Base-by-base conservation (phyloP, 768 basidiomycete genomes). In the Tulasnella sp. region DNA sequence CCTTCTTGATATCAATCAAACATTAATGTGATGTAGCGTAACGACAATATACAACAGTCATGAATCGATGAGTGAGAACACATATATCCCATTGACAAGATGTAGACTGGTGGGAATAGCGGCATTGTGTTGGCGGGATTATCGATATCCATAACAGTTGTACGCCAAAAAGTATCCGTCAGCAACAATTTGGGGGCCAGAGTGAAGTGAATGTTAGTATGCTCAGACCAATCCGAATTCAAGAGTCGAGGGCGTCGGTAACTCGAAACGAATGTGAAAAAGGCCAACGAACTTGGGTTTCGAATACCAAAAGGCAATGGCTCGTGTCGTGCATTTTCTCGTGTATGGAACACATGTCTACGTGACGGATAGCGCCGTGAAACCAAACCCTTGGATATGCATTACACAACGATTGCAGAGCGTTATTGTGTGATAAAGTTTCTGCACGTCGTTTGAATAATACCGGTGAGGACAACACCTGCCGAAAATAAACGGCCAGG, bases 231-330 rank as follows among this genome's bases (percentile, higher is more conserved):
- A 38, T 15, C 34, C 15, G 15, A 15, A 38, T 7, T 38, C 5
- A 7, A 5, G 34, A 5, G 34, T 38, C 34, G 7, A 15, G 15
- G 7, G 5, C 7, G 15, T 38, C 15, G 15, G 34, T 4, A 34
- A 30, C 41, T 17, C 11, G n/a, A n/a, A 24, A 26, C 42, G 45
- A 38, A 38, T 15, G 15, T 38, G 5, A 5, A 38, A 15, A 38
- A 38, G 34, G 34, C n/a, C n/a, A 38, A 38, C 5, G 15, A 63
- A 90, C 89, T 42, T 77, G 73, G 1, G 89, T 82, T 70, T 97
- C 96, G 74, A 96, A 86, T 8, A 88, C 86, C 32, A 94, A 75
- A 70, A 93, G 96, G 44, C 90, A 71, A 67, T 95, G 93, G 1
- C 80, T 82, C 61, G 80, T 76, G 65, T 93, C 80, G 67, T 96